These are phyloP conservation scores for Drechslerella dactyloides DNA, from an alignment of 2,329 filamentous ascomycete genomes.

Conservation along the genomic window DNA sequence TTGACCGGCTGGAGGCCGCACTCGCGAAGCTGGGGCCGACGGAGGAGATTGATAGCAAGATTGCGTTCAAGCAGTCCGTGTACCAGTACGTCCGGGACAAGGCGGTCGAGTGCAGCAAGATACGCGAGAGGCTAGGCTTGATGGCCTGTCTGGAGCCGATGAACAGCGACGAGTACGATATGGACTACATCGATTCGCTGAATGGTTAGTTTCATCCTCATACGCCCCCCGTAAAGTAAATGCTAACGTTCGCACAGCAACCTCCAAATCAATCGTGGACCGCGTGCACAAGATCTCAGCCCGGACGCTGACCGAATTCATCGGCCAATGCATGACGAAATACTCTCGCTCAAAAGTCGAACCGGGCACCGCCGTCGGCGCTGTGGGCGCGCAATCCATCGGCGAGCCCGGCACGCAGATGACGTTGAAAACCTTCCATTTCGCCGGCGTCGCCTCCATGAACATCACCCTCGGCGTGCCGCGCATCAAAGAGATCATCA, in stretches of 20 bases:
- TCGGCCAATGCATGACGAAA: conserved; percentile 82
- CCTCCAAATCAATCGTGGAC: conserved; percentile 62
- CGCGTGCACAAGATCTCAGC: conserved; percentile 83
- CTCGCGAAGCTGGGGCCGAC: conserved; percentile 51
- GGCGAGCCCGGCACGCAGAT: conserved; percentile 98
- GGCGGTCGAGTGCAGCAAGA: conserved; percentile 33
- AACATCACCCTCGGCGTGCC: conserved; percentile 99
- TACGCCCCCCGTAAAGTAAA: not conserved
- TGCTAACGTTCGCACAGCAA: conserved; percentile 3
- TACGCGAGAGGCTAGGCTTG: conserved; percentile 36
- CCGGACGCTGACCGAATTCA: conserved; percentile 75
- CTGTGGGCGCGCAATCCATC: conserved; percentile 95
- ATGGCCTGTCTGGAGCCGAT: conserved; percentile 44
- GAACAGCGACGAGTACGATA: conserved; percentile 47
- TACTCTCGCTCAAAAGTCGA: conserved; percentile 91
- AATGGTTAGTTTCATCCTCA: conserved; percentile 20
- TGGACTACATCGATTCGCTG: conserved; percentile 41
- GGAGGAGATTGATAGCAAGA: conserved; percentile 68
- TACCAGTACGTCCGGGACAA: conserved; percentile 35
- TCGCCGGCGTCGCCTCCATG: conserved; percentile 99
- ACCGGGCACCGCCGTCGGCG: conserved; percentile 92
- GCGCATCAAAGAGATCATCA: conserved; percentile 99
- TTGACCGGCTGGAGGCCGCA: conserved; percentile 52
- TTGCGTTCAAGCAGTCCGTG: conserved; percentile 39
- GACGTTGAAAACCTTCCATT: conserved; percentile 99